Conservation (phyloP, 495 filamentous ascomycete species). For the Penicillium antarcticum region DNA sequence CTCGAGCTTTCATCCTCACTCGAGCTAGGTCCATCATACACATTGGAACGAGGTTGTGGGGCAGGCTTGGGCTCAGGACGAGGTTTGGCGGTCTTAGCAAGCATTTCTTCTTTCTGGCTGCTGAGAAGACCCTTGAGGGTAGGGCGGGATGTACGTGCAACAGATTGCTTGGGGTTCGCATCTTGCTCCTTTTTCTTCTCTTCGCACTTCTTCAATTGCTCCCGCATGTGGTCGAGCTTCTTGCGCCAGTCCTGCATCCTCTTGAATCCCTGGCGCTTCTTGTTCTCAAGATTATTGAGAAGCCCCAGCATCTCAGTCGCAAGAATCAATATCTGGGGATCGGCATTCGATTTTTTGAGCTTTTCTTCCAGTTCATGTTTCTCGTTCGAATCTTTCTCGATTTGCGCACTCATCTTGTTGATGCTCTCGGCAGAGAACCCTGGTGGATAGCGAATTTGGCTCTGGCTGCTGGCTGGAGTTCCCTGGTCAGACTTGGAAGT, state of each 20-base stretch:
- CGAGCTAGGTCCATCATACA: slow-evolving; percentile 2
- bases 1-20: neutral
- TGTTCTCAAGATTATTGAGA: too few relatives aligned
- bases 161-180: neutral
- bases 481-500: neutral
- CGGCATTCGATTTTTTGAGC: too few relatives aligned
- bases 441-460: neutral
- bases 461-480: neutral
- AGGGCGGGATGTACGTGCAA: neutral
- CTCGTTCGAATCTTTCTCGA: neutral
- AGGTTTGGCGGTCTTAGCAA: slow-evolving; percentile 5
- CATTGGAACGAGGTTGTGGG: neutral
- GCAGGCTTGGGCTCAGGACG: neutral
- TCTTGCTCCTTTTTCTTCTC: neutral
- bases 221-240: neutral
- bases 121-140: slow-evolving; percentile 10
- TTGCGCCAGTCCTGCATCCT: too few relatives aligned
- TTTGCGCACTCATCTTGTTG: neutral
- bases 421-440: neutral
- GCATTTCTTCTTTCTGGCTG: slow-evolving; percentile 5
- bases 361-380: neutral
- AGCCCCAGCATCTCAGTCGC: too few relatives aligned
- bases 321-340: too few relatives aligned
- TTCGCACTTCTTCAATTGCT: neutral
- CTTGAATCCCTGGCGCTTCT: too few relatives aligned